Base-by-base conservation (phyloP, 495 filamentous ascomycete genomes). In the Penicillium daleae region DNA sequence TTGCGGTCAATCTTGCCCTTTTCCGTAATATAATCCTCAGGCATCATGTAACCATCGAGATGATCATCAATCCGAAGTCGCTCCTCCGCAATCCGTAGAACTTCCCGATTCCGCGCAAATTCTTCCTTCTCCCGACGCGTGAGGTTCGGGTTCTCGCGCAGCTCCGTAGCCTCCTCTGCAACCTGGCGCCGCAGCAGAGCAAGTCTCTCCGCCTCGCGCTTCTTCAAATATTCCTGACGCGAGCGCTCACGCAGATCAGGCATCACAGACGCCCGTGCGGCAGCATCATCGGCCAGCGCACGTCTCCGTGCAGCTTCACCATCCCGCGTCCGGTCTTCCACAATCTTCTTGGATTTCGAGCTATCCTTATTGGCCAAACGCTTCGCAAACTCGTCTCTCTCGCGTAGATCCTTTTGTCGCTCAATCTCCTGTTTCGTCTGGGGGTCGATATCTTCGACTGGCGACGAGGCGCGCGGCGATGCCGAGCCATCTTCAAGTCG, bases 1-100 rank as follows among this genome's bases (percentile, higher is more conserved):
- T 91, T 93, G 73, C 86, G 86, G 71, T 96, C 90, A 56, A 96
- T 91, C 71, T 96, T 93, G 27, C 91, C 92, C 76, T 92, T 90
- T 75, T 96, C 94, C 2, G 90, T 95, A 60, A 94, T 96, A 66
- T 96, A 96, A 70, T 97, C 92, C 58, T 96, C 93, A 0, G 95
- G 94, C 76, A 99, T 87, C 74, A 90, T 89, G 73, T 97, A 98
- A 6, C 95, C 95, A 80, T 97, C 93, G 19, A 89, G 86, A 68
- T 96, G 86, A 66, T 98, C 94, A 72, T 97, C 94, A 61, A 98
- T 95, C 27, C 86, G 84, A 31, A 93, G 77, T 40, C 95, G 83
- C 74, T 96, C 92, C 77, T 97, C 93, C 0, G 96, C 94, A 42
- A 98, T 84, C 21, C 89, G 83, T 21, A 98, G 82, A 24, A 95